Evolutionary conservation across 192 early-diverging fungal genomes (phyloP).

Genomic region (Pilaira anomala): DNA sequence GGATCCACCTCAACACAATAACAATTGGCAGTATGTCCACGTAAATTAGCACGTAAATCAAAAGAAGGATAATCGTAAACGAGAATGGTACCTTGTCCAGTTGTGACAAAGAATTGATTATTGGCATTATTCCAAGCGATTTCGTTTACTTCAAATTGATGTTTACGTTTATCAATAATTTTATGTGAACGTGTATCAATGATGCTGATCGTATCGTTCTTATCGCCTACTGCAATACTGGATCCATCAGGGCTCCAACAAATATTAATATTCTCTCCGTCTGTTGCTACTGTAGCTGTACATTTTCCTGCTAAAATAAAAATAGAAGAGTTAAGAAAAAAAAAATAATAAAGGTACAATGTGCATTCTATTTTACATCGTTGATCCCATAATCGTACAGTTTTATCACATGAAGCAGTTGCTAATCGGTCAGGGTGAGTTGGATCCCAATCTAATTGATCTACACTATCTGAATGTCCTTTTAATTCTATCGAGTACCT

Average conservation of each 20-base stretch:
- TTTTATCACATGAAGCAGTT: conserved; percentile 75
- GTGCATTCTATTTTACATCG: conserved; percentile 55
- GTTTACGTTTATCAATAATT: conserved; percentile 41
- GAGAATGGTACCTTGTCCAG: conserved; percentile 68
- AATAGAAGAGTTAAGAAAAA: not conserved
- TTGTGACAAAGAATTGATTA: conserved; percentile 73
- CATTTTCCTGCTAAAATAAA: conserved; percentile 48
- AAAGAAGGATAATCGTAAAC: conserved; percentile 68
- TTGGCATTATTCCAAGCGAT: conserved; percentile 76
- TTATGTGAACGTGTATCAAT: conserved; percentile 61
- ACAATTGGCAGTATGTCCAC: conserved; percentile 77
- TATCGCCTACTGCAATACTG: conserved; percentile 78
- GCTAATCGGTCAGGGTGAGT: conserved; percentile 65
- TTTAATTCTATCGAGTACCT: conserved; percentile 60
- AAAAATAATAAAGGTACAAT: not conserved
- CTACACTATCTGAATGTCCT: conserved; percentile 75
- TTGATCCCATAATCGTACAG: conserved; percentile 79
- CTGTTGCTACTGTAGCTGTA: conserved; percentile 57
- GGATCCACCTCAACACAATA: conserved; percentile 83
- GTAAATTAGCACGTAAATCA: conserved; percentile 47
- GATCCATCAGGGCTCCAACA: conserved; percentile 79
- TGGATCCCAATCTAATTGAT: conserved; percentile 80
- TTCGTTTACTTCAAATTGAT: conserved; percentile 73
- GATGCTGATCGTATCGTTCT: conserved; percentile 75
- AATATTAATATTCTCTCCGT: conserved; percentile 84